Percentiles rank a stretch among this genome's conserved stretches.
Evolutionary conservation across 1,139 yeast species (phyloP).

Genomic region (Pichia sp.): DNA sequence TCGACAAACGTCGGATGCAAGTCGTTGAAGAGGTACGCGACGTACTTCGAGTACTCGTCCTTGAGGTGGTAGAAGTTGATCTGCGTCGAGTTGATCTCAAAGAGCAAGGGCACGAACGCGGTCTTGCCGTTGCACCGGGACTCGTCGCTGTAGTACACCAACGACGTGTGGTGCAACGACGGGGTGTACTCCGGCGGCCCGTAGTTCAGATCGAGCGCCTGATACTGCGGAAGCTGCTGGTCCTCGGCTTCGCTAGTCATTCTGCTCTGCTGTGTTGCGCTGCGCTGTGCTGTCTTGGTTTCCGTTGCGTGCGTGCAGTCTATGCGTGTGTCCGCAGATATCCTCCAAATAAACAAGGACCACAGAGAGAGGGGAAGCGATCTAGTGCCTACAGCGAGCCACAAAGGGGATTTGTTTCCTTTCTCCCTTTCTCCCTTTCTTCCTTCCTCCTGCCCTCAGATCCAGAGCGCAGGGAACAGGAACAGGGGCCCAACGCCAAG

Average conservation of each 20-base stretch:
- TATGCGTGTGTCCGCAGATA: too few species aligned
- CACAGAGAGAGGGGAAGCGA: too few species aligned
- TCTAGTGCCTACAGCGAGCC: too few species aligned
- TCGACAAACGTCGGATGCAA: conserved; percentile 25
- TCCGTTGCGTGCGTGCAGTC: background rate
- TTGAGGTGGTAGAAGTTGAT: conserved; percentile 24
- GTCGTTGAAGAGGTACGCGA: conserved; percentile 22
- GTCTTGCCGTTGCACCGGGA: background rate
- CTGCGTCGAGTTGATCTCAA: conserved; percentile 32
- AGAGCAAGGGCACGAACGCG: conserved; percentile 23
- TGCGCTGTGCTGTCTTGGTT: background rate
- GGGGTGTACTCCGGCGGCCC: conserved; percentile 22
- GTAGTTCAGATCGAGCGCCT: background rate
- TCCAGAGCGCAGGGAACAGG: too few species aligned
- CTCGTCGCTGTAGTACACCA: conserved; percentile 17
- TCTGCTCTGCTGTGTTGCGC: background rate
- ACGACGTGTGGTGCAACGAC: conserved; percentile 18
- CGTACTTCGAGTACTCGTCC: conserved; percentile 15
- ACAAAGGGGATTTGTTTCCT: too few species aligned
- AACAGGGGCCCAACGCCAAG: background rate
- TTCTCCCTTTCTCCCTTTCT: too few species aligned
- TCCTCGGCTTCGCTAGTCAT: background rate
- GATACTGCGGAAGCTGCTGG: conserved; percentile 3
- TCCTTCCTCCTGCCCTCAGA: too few species aligned
- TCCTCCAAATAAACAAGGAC: too few species aligned